A percentile compares a stretch with the other conserved stretches of the same genome.
phyloP scores from a whole-genome alignment of 2,329 filamentous ascomycete species.

The Hypoxylon rubiginosum region DNA sequence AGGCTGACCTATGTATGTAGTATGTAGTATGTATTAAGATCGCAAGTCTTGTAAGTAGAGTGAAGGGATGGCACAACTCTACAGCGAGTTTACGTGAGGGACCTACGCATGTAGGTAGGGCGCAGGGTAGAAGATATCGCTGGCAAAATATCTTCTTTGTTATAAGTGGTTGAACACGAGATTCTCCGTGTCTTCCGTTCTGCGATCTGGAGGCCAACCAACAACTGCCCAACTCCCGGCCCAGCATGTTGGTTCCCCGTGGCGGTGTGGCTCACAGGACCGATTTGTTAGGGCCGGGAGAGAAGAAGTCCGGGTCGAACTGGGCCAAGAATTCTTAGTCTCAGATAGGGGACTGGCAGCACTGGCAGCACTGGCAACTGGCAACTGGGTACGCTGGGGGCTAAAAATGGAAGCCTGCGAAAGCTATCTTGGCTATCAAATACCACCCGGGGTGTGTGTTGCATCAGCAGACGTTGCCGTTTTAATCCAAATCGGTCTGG shows the following conservation, averaged over 20 bases:
- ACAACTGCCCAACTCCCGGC: slow-evolving; percentile 13
- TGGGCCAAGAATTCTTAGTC: slow-evolving; percentile 33
- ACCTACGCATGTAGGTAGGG: not conserved
- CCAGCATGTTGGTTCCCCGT: slow-evolving; percentile 31
- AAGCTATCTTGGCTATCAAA: not conserved
- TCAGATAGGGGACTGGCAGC: slow-evolving; percentile 8
- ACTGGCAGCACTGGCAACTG: no score
- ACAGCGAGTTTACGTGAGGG: not conserved
- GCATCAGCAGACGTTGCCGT: slow-evolving; percentile 28
- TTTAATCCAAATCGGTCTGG: slow-evolving; percentile 23
- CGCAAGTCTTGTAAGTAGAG: not conserved
- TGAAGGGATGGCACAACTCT: slow-evolving; percentile 12
- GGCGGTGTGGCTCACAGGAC: slow-evolving; percentile 25
- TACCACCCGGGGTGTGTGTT: slow-evolving; percentile 11
- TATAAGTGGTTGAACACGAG: slow-evolving; percentile 13
- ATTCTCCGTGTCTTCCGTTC: slow-evolving; percentile 20
- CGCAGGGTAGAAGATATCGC: not conserved
- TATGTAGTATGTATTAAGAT: no score
- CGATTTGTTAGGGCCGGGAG: slow-evolving; percentile 15
- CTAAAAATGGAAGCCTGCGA: slow-evolving; percentile 17
- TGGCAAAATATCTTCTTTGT: not conserved
- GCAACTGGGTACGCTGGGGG: no score
- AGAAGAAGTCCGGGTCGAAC: slow-evolving; percentile 1
- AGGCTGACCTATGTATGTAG: slow-evolving; percentile 15
- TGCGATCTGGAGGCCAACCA: slow-evolving; percentile 26